Evolutionary conservation across 495 filamentous ascomycete species (phyloP), one percentile per base, ranked within the genome.

Genomic region (Hypoxylon crocopeplum): DNA sequence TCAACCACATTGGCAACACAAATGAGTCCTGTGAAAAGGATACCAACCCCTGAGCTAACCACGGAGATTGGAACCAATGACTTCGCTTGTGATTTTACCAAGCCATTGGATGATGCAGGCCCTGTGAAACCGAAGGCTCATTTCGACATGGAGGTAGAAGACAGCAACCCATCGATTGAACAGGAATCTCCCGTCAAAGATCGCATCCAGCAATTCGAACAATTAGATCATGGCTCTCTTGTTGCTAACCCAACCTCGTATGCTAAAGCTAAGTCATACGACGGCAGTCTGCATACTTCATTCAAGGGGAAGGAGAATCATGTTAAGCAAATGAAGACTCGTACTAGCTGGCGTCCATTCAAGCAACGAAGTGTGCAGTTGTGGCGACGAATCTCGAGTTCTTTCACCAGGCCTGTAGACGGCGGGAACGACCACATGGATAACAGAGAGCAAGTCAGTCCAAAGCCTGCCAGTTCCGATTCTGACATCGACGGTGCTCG

Each of bases 191-290:
- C 73, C 0, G 67, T 75, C 7, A 75, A 65, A 52, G 48, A 56
- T 7, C 68, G 65, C 2, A 75, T 77, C 12, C 64, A 58, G 13
- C 47, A 70, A 30, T 77, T 77, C 16, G 73, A 77, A 52, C 46
- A 39, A 5, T 30, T 75, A 2, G 59, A 51, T 22, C 57, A 37
- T 19, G 53, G 19, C 7, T 59, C 38, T n/a, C 36, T 19, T 16
- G 34, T 22, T 40, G 34, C 29, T 19, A 40, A 17, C 13, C 30
- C 22, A 59, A 21, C 33, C 42, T 37, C 64, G 0, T 24, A 8
- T 7, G 48, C n/a, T 7, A 59, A 45, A 52, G 33, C 38, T 5
- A 55, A 32, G 32, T 30, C 19, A 6, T 38, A 36, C n/a, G 40
- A 22, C 10, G 16, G 16, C 11, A 47, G 24, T 20, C 12, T 41